Percentiles rank a stretch among this genome's conserved stretches.
Conservation (phyloP, 164 flowering plant species). For the Piper betle region DNA sequence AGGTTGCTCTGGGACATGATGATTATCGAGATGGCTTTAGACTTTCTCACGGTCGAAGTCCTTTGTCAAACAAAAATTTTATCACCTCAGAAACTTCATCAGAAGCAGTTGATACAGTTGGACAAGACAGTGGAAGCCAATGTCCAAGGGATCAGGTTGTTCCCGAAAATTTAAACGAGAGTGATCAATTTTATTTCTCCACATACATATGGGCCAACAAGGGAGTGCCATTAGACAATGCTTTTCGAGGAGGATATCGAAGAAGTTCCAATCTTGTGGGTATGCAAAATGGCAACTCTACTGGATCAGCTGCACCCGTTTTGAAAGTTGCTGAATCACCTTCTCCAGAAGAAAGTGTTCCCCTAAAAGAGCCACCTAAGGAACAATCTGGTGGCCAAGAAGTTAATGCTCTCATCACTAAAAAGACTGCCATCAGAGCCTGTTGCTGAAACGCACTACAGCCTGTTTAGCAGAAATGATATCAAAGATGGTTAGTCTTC, state of each 20-base stretch:
- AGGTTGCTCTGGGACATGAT: constrained; percentile 17
- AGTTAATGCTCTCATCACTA: constrained; percentile 6
- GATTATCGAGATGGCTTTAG: constrained; percentile 17
- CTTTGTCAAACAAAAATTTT: constrained; percentile 27
- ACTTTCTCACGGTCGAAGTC: constrained; percentile 22
- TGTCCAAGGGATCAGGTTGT: constrained; percentile 11
- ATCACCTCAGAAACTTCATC: constrained; percentile 13
- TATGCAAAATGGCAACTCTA: constrained; percentile 8
- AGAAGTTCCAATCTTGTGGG: constrained; percentile 16
- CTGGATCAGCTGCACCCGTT: constrained; percentile 8
- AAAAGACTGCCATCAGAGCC: constrained; percentile 14
- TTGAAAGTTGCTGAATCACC: constrained; percentile 3
- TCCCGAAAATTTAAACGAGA: constrained; percentile 11
- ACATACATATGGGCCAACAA: constrained; percentile 84
- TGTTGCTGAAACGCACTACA: constrained; percentile 8
- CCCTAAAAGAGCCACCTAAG: constrained; percentile 3
- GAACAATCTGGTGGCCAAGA: constrained; percentile 12
- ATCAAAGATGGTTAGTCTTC: constrained; percentile 7
- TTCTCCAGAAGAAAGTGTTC: constrained; percentile 2
- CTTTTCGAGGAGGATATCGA: constrained; percentile 23
- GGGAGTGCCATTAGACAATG: constrained; percentile 38
- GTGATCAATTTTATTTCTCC: constrained; percentile 65
- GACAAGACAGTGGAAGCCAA: constrained; percentile 11
- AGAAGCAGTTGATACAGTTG: constrained; percentile 9
- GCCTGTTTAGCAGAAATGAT: constrained; percentile 1